Evolutionary conservation across 2,329 filamentous ascomycete species (phyloP).

Genomic region (Pseudogymnoascus sp.): DNA sequence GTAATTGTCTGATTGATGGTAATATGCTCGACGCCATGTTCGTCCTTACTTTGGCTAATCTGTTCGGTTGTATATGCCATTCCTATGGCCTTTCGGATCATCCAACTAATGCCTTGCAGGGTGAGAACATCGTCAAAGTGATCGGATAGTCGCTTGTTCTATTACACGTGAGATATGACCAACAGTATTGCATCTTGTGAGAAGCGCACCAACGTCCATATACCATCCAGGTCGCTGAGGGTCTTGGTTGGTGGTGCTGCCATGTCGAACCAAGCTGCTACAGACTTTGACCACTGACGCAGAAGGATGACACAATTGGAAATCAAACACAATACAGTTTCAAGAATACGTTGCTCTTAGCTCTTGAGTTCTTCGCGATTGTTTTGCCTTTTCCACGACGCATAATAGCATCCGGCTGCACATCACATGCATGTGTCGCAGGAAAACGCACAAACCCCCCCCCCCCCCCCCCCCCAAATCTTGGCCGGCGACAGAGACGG

Average conservation of each 20-base stretch:
- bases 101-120: constrained; percentile 45
- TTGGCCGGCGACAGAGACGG: too few relatives aligned
- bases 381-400: neutral
- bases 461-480: too few relatives aligned
- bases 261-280: neutral
- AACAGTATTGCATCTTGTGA: neutral
- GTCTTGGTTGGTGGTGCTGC: neutral
- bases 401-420: neutral
- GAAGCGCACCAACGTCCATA: neutral
- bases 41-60: constrained; percentile 21
- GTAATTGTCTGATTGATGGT: neutral
- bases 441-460: neutral
- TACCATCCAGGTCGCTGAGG: neutral
- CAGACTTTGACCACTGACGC: too few relatives aligned
- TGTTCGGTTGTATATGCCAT: constrained; percentile 46
- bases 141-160: constrained; percentile 45
- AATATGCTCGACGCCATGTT: neutral
- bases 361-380: neutral
- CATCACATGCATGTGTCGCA: neutral
- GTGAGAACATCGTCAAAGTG: constrained; percentile 44
- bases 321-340: neutral
- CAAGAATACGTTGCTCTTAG: neutral
- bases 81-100: constrained; percentile 47
- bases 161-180: neutral
- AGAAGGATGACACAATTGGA: too few relatives aligned